Conservation (phyloP, 371 early-diverging fungal species). For the Ordospora colligata region DNA sequence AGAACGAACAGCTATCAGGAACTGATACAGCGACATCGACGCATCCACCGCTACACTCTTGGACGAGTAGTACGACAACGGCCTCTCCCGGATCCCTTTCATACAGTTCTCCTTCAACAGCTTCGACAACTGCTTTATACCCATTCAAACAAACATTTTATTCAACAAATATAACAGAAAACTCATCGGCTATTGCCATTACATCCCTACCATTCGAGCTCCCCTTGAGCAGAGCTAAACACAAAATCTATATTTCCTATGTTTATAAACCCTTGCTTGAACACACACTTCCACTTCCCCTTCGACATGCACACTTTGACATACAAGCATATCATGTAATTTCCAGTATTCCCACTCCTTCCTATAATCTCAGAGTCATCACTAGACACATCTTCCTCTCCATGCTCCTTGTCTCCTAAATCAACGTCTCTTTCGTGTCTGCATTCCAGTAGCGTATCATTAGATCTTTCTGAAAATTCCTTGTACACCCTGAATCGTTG, state of each 20-base stretch:
- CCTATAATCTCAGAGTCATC: constrained; percentile 32
- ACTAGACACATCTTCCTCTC: neutral
- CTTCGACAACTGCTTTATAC: constrained; percentile 80
- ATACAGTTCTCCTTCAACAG: constrained; percentile 84
- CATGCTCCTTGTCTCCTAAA: neutral
- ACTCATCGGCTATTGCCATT: constrained; percentile 2
- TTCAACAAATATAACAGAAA: neutral
- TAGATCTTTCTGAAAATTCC: neutral
- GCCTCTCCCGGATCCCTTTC: constrained; percentile 68
- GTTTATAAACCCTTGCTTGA: constrained; percentile 61
- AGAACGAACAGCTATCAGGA: constrained; percentile 87
- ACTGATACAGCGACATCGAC: constrained; percentile 94
- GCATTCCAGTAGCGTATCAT: neutral
- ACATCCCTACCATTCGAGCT: constrained; percentile 60
- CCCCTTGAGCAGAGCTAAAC: constrained; percentile 59
- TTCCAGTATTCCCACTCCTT: constrained; percentile 35
- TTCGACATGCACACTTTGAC: constrained; percentile 60
- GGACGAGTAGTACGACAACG: constrained; percentile 78
- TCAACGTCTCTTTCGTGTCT: neutral
- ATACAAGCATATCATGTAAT: constrained; percentile 61
- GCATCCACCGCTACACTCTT: constrained; percentile 95
- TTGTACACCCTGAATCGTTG: neutral
- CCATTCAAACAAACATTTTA: constrained; percentile 62
- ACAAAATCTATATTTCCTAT: constrained; percentile 59
- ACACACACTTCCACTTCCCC: constrained; percentile 58